Evolutionary conservation across 2,329 filamentous ascomycete species (phyloP).

Genomic region (Xylariaceae sp.): DNA sequence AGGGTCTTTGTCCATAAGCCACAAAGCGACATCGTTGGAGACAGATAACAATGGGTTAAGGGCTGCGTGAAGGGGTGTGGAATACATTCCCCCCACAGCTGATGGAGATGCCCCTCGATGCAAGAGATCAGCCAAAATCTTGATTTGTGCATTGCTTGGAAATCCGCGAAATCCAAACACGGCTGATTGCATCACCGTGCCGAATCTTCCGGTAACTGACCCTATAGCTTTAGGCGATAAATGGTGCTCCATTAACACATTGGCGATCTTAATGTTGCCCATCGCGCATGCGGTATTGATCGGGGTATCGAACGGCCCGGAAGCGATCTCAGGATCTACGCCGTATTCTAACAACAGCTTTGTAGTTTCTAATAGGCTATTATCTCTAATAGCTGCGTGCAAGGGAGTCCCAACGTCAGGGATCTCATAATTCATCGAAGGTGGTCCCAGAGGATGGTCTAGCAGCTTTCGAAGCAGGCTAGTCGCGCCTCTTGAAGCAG

Average conservation of each 20-base stretch:
- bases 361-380: neutral
- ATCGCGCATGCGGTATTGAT: neutral
- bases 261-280: neutral
- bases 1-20: too few relatives aligned
- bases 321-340: neutral
- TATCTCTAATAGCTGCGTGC: neutral
- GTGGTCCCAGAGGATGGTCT: neutral
- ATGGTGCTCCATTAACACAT: neutral
- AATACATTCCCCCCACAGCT: too few relatives aligned
- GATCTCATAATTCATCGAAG: neutral
- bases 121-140: neutral
- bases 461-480: neutral
- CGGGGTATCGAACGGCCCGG: neutral
- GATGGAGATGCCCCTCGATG: too few relatives aligned
- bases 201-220: neutral
- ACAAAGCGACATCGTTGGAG: too few relatives aligned
- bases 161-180: too few relatives aligned
- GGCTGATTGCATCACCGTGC: too few relatives aligned
- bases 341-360: neutral
- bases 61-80: too few relatives aligned
- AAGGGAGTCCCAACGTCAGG: neutral
- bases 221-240: neutral
- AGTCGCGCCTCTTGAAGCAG: neutral
- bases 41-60: too few relatives aligned
- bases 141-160: too few relatives aligned